Conservation (phyloP, 331 rosid species). For the Phaseolus coccineus region DNA sequence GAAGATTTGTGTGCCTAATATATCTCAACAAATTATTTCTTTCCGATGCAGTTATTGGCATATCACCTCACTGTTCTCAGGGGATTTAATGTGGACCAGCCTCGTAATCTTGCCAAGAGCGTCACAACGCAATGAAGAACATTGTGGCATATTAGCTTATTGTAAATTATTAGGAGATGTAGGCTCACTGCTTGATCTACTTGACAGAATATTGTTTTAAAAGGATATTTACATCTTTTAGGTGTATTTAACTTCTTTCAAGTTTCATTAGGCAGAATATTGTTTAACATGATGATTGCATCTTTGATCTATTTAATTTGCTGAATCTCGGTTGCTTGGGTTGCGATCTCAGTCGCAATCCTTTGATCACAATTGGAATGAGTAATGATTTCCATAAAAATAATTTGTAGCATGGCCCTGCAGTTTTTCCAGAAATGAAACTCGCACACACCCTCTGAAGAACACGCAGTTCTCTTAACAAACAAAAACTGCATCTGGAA, state of each 20-base stretch:
- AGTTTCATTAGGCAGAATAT: neutral
- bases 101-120: constrained; percentile 98
- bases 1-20: constrained; percentile 13
- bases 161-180: constrained; percentile 43
- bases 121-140: constrained; percentile 75
- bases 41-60: constrained; percentile 80
- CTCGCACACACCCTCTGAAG: neutral
- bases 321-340: neutral
- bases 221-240: neutral
- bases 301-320: constrained; percentile 11
- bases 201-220: neutral
- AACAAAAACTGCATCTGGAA: neutral
- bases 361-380: neutral
- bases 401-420: neutral
- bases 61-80: constrained; percentile 96
- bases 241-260: constrained; percentile 3
- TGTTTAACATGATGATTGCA: neutral
- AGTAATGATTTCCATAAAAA: neutral
- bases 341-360: neutral
- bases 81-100: constrained; percentile 97
- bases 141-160: constrained; percentile 25
- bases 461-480: neutral
- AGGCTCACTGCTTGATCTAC: constrained; percentile 36
- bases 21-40: constrained; percentile 19
- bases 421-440: neutral